phyloP scores from a whole-genome alignment of 371 early-diverging fungal genomes.

The Mucor racemosus region DNA sequence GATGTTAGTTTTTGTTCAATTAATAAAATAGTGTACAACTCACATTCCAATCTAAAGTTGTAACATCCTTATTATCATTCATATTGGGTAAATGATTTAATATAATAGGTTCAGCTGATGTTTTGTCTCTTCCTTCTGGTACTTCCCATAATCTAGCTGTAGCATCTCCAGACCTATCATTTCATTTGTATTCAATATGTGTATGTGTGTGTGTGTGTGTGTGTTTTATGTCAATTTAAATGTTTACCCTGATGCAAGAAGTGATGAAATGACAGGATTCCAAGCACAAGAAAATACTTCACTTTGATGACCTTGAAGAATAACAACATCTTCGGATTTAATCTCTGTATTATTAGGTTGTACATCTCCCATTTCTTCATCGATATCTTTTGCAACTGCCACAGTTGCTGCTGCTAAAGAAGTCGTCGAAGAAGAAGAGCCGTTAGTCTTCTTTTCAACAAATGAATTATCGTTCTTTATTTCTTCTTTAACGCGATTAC shows the following conservation, averaged over 20 bases:
- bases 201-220: background rate
- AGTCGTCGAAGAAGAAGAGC: background rate
- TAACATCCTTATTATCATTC: constrained; percentile 68
- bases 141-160: constrained; percentile 87
- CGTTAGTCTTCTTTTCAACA: constrained; percentile 5
- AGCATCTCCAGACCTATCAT: constrained; percentile 79
- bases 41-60: constrained; percentile 94
- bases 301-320: constrained; percentile 71
- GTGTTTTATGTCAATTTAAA: background rate
- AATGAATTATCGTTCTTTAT: background rate
- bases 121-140: constrained; percentile 38
- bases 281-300: constrained; percentile 87
- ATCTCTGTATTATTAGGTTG: constrained; percentile 18
- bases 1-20: background rate
- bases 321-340: constrained; percentile 37
- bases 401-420: constrained; percentile 2
- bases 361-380: constrained; percentile 14
- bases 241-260: constrained; percentile 84
- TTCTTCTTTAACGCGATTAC: constrained; percentile 21
- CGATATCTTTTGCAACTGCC: constrained; percentile 7
- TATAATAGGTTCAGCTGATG: constrained; percentile 52
- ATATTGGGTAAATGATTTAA: constrained; percentile 63
- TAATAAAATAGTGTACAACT: constrained; percentile 24
- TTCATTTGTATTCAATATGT: background rate
- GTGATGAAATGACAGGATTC: constrained; percentile 71